Conservation (phyloP, 2,329 filamentous ascomycete genomes). For the Cadophora malorum region DNA sequence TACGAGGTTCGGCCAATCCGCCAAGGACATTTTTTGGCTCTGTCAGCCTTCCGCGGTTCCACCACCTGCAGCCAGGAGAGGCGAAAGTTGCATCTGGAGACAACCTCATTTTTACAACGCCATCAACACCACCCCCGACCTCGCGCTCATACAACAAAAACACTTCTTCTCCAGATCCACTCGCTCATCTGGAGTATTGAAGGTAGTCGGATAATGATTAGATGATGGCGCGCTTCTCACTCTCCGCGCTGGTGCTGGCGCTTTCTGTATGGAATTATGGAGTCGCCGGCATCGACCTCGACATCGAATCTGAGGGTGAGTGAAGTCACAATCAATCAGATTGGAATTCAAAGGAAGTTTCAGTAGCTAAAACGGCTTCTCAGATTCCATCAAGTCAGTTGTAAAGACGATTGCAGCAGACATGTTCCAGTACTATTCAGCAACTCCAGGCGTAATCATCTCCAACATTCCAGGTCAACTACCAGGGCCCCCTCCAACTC, state of each 20-base stretch:
- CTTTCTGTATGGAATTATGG: slow-evolving; percentile 17
- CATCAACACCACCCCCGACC: background rate
- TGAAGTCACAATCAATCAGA: too few species aligned
- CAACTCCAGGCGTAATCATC: slow-evolving; percentile 48
- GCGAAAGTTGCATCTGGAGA: slow-evolving; percentile 5
- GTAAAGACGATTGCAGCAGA: slow-evolving; percentile 49
- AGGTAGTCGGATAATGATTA: slow-evolving; percentile 14
- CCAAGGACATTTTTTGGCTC: slow-evolving; percentile 7
- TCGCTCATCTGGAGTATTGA: slow-evolving; percentile 22
- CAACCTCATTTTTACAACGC: slow-evolving; percentile 15
- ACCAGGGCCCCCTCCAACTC: slow-evolving; percentile 42
- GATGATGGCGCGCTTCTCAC: slow-evolving; percentile 15
- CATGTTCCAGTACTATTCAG: slow-evolving; percentile 56
- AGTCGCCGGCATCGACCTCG: slow-evolving; percentile 23
- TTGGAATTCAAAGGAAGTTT: background rate
- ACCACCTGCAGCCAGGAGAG: background rate
- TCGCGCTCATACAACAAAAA: background rate
- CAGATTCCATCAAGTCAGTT: slow-evolving; percentile 43
- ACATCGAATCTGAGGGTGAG: slow-evolving; percentile 21
- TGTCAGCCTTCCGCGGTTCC: background rate
- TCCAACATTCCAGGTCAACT: slow-evolving; percentile 56
- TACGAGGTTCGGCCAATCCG: background rate
- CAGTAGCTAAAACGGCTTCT: background rate
- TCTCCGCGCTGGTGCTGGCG: slow-evolving; percentile 20
- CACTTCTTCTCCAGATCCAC: slow-evolving; percentile 13